Percentiles rank a stretch among this genome's conserved stretches.
Conservation (phyloP, 2,329 filamentous ascomycete genomes). For the Fonsecaea monophora region DNA sequence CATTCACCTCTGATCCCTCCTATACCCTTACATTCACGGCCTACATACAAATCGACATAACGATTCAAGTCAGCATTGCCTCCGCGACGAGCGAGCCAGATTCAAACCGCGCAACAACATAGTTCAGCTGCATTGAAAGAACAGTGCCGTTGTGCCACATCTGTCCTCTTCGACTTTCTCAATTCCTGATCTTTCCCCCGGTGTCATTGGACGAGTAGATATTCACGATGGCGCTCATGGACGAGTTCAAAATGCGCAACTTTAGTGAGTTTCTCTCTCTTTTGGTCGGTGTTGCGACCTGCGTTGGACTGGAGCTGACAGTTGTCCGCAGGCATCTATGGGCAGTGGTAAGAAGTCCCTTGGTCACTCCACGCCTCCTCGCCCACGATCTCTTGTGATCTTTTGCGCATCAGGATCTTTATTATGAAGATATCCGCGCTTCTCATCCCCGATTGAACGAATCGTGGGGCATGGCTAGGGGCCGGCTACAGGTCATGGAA, state of each 20-base stretch:
- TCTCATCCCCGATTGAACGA: neutral
- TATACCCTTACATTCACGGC: neutral
- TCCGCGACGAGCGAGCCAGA: neutral
- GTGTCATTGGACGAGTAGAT: neutral
- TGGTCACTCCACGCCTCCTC: neutral
- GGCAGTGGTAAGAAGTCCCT: conserved; percentile 64
- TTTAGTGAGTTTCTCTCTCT: conserved; percentile 61
- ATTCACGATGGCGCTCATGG: conserved; percentile 62
- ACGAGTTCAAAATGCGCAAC: conserved; percentile 70
- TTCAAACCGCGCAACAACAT: neutral
- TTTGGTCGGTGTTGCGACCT: conserved; percentile 25
- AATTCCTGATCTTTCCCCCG: neutral
- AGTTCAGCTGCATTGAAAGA: conserved; percentile 7
- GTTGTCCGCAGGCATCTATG: conserved; percentile 65
- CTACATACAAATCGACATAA: neutral
- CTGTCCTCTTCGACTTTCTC: conserved; percentile 14
- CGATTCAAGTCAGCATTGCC: neutral
- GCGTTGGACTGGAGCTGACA: conserved; percentile 6
- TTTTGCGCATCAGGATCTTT: neutral
- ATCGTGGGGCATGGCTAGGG: neutral
- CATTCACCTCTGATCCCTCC: neutral
- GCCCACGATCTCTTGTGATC: neutral
- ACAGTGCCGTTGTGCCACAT: conserved; percentile 16
- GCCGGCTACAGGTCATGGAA: neutral
- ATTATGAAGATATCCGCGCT: neutral